These are phyloP conservation scores for Cucumis cinereus DNA, from an alignment of 306 rosid genomes.

Conservation along the genomic window DNA sequence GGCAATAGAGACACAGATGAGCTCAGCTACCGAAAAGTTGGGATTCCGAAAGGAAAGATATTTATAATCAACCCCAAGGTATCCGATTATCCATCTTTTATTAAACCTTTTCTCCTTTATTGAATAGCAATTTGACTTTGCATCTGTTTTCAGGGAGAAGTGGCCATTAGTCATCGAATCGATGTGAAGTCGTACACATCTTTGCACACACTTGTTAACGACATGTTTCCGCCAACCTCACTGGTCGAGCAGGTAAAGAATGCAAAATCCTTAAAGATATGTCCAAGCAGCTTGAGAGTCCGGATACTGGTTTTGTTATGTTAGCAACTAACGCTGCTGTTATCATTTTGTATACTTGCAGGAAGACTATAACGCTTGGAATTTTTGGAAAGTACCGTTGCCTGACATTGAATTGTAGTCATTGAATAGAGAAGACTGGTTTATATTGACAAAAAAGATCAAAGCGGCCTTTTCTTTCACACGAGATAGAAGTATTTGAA, in stretches of 20 bases:
- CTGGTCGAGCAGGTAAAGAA: constrained; percentile 65
- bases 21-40: constrained; percentile 85
- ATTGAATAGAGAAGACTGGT: neutral
- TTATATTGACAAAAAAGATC: neutral
- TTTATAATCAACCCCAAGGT: constrained; percentile 98
- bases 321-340: neutral
- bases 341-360: constrained; percentile 22
- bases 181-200: constrained; percentile 89
- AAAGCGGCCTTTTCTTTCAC: neutral
- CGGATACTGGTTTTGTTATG: neutral
- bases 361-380: constrained; percentile 96
- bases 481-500: neutral
- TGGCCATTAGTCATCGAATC: constrained; percentile 78
- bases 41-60: constrained; percentile 95
- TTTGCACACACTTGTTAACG: constrained; percentile 87
- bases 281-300: neutral
- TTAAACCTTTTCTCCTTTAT: neutral
- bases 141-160: constrained; percentile 64
- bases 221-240: constrained; percentile 97
- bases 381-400: constrained; percentile 71
- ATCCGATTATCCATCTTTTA: neutral
- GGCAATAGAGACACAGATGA: constrained; percentile 98
- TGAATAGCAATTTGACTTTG: neutral
- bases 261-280: neutral
- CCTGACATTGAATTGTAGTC: constrained; percentile 30